Evolutionary conservation across 257 asterid species (phyloP).

Genomic region (Jacaranda copaia): DNA sequence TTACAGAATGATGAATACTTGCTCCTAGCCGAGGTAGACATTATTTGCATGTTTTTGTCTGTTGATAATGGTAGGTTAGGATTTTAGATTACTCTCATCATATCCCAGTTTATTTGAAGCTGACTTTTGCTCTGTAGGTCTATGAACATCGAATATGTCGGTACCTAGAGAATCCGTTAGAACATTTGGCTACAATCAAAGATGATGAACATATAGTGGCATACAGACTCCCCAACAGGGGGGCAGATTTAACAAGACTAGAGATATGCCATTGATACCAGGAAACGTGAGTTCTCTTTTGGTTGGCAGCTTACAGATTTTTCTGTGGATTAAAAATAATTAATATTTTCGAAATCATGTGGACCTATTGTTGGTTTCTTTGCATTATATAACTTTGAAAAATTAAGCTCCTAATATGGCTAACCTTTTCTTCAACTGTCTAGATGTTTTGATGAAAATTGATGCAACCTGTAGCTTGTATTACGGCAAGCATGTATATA

Average conservation of each 20-base stretch:
- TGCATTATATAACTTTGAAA: not conserved
- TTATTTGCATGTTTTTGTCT: slow-evolving; percentile 18
- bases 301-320: not conserved
- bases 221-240: slow-evolving; percentile 76
- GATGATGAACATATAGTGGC: slow-evolving; percentile 96
- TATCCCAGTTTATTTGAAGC: slow-evolving; percentile 37
- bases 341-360: not conserved
- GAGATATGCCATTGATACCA: slow-evolving; percentile 80
- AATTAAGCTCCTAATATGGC: not conserved
- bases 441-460: not conserved
- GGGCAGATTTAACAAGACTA: slow-evolving; percentile 61
- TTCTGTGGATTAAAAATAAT: not conserved
- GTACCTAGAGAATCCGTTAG: slow-evolving; percentile 85
- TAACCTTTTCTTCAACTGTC: not conserved
- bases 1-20: slow-evolving; percentile 74
- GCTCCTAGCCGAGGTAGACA: slow-evolving; percentile 88
- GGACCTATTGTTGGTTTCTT: slow-evolving; percentile 2
- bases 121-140: slow-evolving; percentile 57
- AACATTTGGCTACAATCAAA: slow-evolving; percentile 65
- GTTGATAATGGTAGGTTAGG: not conserved
- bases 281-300: slow-evolving; percentile 64
- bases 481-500: not conserved
- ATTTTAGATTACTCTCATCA: slow-evolving; percentile 21
- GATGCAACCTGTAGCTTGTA: not conserved
- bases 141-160: slow-evolving; percentile 80